Evolutionary conservation across 768 basidiomycete species (phyloP).

Genomic region (Leucocoprinus leucothites): DNA sequence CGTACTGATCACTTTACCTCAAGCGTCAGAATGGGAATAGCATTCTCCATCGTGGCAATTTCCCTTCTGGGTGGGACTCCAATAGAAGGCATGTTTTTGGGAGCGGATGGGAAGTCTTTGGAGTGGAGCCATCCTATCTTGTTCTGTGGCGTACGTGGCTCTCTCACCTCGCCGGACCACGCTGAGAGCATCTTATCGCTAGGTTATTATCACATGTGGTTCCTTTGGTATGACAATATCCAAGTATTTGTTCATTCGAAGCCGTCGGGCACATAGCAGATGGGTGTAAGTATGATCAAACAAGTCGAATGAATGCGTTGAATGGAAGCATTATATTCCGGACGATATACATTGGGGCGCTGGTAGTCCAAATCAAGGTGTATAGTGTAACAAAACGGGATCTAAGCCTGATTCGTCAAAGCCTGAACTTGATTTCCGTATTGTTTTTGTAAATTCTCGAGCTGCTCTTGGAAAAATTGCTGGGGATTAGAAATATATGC

Average conservation of each 20-base stretch:
- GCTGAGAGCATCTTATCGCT: not conserved
- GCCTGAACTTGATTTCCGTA: conserved; percentile 34
- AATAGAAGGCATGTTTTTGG: conserved; percentile 44
- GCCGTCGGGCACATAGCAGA: conserved; percentile 3
- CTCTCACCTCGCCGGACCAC: too few species aligned
- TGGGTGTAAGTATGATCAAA: not conserved
- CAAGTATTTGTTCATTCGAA: conserved; percentile 22
- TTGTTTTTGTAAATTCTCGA: conserved; percentile 33
- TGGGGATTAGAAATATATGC: conserved; percentile 56
- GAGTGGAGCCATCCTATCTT: conserved; percentile 37
- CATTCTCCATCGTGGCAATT: conserved; percentile 43
- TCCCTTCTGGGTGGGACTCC: conserved; percentile 47
- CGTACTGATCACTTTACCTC: too few species aligned
- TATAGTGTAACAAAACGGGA: not conserved
- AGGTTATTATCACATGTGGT: conserved; percentile 27
- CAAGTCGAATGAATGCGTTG: too few species aligned
- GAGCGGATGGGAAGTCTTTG: conserved; percentile 20
- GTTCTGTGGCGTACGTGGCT: conserved; percentile 36
- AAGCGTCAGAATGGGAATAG: too few species aligned
- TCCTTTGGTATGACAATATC: conserved; percentile 28
- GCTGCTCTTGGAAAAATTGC: conserved; percentile 47
- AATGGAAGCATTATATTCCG: not conserved
- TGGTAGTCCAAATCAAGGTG: not conserved
- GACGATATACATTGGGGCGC: not conserved
- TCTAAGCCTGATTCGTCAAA: conserved; percentile 30